These are phyloP conservation scores for Plasmopara viticola DNA, from an alignment of 352 stramenopile species.

Conservation along the genomic window DNA sequence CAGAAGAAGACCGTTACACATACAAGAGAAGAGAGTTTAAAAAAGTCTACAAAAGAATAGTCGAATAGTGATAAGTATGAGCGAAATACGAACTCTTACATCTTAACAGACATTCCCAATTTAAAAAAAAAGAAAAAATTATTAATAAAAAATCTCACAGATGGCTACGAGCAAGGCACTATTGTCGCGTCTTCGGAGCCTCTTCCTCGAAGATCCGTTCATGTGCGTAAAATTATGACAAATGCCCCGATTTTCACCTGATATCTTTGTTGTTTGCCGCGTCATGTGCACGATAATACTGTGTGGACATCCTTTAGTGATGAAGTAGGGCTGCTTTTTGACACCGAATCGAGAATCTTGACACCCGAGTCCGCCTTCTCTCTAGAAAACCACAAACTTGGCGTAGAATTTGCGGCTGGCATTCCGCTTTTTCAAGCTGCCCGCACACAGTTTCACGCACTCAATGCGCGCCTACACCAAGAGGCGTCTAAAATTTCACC, in stretches of 20 bases:
- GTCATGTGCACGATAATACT: constrained; percentile 1
- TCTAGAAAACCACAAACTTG: constrained; percentile 72
- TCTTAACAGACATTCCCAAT: no score
- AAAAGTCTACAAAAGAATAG: no score
- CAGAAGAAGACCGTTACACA: no score
- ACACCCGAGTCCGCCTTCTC: constrained; percentile 53
- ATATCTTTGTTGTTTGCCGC: neutral
- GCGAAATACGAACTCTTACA: no score
- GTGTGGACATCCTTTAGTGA: constrained; percentile 32
- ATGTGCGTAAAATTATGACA: constrained; percentile 34
- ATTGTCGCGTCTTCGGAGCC: constrained; percentile 27
- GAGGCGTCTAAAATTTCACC: constrained; percentile 4
- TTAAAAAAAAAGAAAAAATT: no score
- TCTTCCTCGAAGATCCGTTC: constrained; percentile 59
- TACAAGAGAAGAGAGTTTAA: no score
- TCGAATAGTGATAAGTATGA: no score
- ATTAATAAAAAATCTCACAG: neutral
- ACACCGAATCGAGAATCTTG: constrained; percentile 35
- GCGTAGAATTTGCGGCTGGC: constrained; percentile 52
- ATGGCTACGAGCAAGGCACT: constrained; percentile 29
- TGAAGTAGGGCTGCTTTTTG: constrained; percentile 69
- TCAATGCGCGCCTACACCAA: constrained; percentile 29
- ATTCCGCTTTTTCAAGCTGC: constrained; percentile 49
- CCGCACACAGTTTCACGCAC: constrained; percentile 41
- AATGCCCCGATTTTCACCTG: neutral